These are phyloP conservation scores for Rugonectria rugulosa DNA, from an alignment of 2,329 filamentous ascomycete species.

Conservation along the genomic window DNA sequence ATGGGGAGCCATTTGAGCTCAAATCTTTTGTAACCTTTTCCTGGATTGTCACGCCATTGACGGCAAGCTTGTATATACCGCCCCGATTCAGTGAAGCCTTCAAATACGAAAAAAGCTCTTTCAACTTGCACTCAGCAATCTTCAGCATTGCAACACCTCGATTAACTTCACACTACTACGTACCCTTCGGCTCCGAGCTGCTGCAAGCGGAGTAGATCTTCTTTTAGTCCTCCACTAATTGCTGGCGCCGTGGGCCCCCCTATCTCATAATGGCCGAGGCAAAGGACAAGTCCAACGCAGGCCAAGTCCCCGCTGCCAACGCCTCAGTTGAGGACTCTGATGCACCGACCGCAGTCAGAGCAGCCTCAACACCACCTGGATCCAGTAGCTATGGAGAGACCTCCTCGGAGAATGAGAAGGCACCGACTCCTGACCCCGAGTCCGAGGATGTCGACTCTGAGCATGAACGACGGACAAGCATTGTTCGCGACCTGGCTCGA, in stretches of 20 bases:
- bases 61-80: not conserved
- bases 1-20: not conserved
- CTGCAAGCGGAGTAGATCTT: not conserved
- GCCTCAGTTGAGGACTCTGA: conserved; percentile 9
- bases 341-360: not conserved
- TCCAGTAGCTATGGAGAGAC: conserved; percentile 3
- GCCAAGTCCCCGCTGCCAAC: not conserved
- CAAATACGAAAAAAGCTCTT: not conserved
- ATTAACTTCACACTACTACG: conserved; percentile 1
- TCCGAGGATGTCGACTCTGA: conserved; percentile 52
- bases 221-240: not conserved
- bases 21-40: not conserved
- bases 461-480: conserved; percentile 31
- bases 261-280: conserved; percentile 4
- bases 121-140: not conserved
- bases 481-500: conserved; percentile 60
- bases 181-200: not conserved
- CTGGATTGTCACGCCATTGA: conserved; percentile 4
- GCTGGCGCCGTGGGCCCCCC: not conserved
- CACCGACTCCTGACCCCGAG: conserved; percentile 18
- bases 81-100: not conserved
- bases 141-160: not conserved
- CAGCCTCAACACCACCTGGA: conserved; percentile 7
- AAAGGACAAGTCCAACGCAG: not conserved
- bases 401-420: conserved; percentile 1